A percentile compares a stretch with the other conserved stretches of the same genome.
Conservation (phyloP, 805 yeast genomes). For the Kurtzmaniella cleridarum region DNA sequence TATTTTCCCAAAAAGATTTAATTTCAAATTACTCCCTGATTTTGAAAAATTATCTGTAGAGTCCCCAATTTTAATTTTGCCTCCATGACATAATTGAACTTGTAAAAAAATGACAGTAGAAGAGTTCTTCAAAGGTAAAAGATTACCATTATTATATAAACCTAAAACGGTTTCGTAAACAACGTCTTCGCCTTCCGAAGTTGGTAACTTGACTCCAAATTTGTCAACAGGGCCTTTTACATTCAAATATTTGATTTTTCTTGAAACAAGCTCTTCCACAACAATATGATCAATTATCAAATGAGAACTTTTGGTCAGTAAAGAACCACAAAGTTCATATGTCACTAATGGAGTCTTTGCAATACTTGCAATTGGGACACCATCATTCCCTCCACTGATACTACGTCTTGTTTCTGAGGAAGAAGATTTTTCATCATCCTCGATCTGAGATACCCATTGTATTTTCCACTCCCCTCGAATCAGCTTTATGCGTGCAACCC, state of each 20-base stretch:
- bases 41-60: no score
- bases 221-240: slow-evolving; percentile 13
- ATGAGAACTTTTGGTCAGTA: slow-evolving; percentile 42
- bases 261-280: slow-evolving; percentile 41
- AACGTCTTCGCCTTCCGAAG: slow-evolving; percentile 5
- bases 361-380: slow-evolving; percentile 1
- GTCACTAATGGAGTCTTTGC: slow-evolving; percentile 10
- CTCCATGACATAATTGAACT: slow-evolving; percentile 17
- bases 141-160: slow-evolving; percentile 19
- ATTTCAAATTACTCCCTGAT: slow-evolving; percentile 16
- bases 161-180: slow-evolving; percentile 20
- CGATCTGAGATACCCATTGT: slow-evolving; percentile 42
- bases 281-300: slow-evolving; percentile 47
- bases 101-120: slow-evolving; percentile 28
- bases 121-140: slow-evolving; percentile 29
- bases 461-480: slow-evolving; percentile 50
- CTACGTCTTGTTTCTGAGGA: not conserved
- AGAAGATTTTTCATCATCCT: not conserved
- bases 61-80: no score
- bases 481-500: slow-evolving; percentile 48
- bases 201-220: slow-evolving; percentile 8
- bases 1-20: slow-evolving; percentile 22
- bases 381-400: not conserved
- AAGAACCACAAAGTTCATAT: slow-evolving; percentile 31
- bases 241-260: slow-evolving; percentile 33